Evolutionary conservation across 768 basidiomycete genomes (phyloP).

Genomic region (Naganishia kalamii): DNA sequence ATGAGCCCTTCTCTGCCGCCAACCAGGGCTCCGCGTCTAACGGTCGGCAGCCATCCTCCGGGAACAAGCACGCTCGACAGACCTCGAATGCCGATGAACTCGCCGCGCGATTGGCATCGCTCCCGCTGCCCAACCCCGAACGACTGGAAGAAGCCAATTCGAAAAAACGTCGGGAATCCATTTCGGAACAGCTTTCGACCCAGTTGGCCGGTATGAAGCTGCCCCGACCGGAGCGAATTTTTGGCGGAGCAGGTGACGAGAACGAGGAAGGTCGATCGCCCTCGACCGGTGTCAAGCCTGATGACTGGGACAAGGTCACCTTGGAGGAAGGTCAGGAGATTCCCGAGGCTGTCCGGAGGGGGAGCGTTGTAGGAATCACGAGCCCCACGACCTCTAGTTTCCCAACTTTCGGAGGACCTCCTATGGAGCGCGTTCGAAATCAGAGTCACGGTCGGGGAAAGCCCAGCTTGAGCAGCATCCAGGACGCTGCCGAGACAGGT

Average conservation of each 20-base stretch:
- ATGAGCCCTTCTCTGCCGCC: constrained; percentile 6
- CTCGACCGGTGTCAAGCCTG: constrained; percentile 37
- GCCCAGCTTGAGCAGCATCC: constrained; percentile 24
- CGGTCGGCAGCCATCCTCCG: constrained; percentile 3
- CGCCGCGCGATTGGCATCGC: constrained; percentile 12
- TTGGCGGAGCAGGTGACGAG: constrained; percentile 35
- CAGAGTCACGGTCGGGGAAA: constrained; percentile 14
- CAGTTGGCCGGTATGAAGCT: constrained; percentile 42
- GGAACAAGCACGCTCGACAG: constrained; percentile 22
- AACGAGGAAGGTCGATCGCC: constrained; percentile 21
- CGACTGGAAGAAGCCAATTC: constrained; percentile 31
- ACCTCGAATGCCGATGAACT: constrained; percentile 11
- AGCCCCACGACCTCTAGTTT: constrained; percentile 11
- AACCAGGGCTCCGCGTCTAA: constrained; percentile 18
- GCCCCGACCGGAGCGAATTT: constrained; percentile 45
- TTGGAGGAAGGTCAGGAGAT: constrained; percentile 37
- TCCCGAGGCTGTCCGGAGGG: constrained; percentile 43
- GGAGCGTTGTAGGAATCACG: constrained; percentile 23
- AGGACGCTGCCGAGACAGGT: neutral
- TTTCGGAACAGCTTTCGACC: constrained; percentile 40
- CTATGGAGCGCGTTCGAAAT: neutral
- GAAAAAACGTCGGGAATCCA: constrained; percentile 35
- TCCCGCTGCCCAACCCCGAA: constrained; percentile 42
- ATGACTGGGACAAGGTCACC: constrained; percentile 45
- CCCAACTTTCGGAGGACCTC: constrained; percentile 8